These are phyloP conservation scores for Plantago major DNA, from an alignment of 257 asterid genomes.

Conservation along the genomic window DNA sequence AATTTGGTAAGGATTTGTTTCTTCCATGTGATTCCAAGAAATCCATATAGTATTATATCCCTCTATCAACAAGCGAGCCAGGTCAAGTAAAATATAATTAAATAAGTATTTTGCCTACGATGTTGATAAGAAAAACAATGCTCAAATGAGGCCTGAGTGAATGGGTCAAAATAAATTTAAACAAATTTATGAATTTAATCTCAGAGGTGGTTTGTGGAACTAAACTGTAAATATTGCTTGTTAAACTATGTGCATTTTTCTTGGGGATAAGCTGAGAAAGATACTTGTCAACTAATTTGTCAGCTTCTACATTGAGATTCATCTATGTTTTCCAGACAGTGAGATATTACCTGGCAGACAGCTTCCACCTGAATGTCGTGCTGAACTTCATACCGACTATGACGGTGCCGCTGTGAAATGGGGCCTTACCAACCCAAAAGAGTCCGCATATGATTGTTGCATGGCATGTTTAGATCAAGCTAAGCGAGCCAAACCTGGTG, in stretches of 20 bases:
- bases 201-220: no score
- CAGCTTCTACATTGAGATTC: slow-evolving; percentile 5
- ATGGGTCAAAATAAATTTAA: no score
- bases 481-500: slow-evolving; percentile 52
- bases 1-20: slow-evolving; percentile 47
- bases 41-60: neutral
- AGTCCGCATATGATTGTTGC: slow-evolving; percentile 93
- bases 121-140: no score
- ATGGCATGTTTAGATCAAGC: slow-evolving; percentile 88
- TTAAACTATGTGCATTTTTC: no score
- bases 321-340: slow-evolving; percentile 37
- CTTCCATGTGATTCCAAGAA: neutral
- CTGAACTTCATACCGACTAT: slow-evolving; percentile 80
- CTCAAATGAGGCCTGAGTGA: no score
- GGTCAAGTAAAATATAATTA: no score
- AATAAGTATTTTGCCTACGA: no score
- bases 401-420: slow-evolving; percentile 83
- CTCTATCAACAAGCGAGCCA: no score
- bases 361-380: slow-evolving; percentile 81
- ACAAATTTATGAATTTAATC: no score
- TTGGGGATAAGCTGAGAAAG: no score
- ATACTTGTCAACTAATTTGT: neutral
- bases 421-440: slow-evolving; percentile 93
- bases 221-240: no score
- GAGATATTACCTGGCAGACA: slow-evolving; percentile 67